A percentile compares a stretch with the other conserved stretches of the same genome.
phyloP scores from a whole-genome alignment of 768 basidiomycete species.

The Leccinum subtestaceum region DNA sequence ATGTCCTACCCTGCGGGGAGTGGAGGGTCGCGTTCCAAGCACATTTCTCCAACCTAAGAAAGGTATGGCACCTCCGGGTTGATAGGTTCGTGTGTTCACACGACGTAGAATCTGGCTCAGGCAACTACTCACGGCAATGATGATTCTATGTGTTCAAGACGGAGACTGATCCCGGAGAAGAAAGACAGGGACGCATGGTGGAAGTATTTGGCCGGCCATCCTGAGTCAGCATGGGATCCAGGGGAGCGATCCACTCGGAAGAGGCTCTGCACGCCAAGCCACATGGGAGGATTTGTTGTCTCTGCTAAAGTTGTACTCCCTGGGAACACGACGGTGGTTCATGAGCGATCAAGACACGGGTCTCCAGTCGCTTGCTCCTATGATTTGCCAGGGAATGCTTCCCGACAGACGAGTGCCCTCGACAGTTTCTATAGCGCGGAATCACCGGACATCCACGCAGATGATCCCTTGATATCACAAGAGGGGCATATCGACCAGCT shows the following conservation, averaged over 20 bases:
- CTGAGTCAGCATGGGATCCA: constrained; percentile 66
- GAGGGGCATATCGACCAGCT: constrained; percentile 9
- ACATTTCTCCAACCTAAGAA: constrained; percentile 65
- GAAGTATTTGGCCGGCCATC: constrained; percentile 67
- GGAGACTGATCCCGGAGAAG: constrained; percentile 59
- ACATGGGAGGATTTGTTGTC: constrained; percentile 40
- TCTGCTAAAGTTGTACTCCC: constrained; percentile 5
- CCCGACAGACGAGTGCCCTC: neutral
- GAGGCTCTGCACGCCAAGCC: constrained; percentile 11
- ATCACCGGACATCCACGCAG: neutral
- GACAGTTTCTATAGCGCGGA: neutral
- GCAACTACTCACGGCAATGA: constrained; percentile 42
- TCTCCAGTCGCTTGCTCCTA: neutral
- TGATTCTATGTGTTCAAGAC: constrained; percentile 7
- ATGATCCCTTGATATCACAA: neutral
- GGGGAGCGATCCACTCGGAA: constrained; percentile 16
- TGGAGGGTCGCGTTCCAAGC: constrained; percentile 61
- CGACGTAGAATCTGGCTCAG: constrained; percentile 61
- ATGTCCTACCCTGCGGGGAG: constrained; percentile 57
- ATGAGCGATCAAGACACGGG: constrained; percentile 4
- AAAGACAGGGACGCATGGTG: constrained; percentile 79
- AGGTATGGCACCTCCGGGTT: constrained; percentile 30
- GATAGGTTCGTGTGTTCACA: constrained; percentile 6
- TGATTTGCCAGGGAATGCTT: neutral
- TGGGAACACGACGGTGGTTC: neutral